phyloP scores from a whole-genome alignment of 1,284 basidiomycete genomes.

The Takashimella koratensis region DNA sequence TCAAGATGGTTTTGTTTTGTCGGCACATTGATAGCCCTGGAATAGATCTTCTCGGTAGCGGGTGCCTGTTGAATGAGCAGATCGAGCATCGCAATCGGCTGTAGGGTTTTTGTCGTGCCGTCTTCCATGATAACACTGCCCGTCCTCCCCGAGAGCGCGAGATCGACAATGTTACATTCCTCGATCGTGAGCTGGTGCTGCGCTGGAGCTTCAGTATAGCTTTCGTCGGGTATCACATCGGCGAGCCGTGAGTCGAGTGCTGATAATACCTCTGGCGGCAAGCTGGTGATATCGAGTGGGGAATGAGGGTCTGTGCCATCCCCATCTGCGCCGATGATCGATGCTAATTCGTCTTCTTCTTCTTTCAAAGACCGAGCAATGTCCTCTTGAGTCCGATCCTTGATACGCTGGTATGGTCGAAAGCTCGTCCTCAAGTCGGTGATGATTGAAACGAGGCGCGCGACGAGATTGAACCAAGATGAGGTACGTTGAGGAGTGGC shows the following conservation, averaged over 20 bases:
- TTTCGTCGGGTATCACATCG: conserved; percentile 19
- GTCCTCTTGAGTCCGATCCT: background rate
- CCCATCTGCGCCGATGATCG: background rate
- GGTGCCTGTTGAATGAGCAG: conserved; percentile 15
- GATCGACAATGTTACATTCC: conserved; percentile 32
- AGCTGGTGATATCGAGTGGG: background rate
- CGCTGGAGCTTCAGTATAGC: conserved; percentile 32
- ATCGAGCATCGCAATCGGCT: conserved; percentile 11
- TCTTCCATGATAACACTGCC: background rate
- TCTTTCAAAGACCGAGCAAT: background rate
- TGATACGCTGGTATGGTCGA: background rate
- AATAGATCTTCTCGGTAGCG: conserved; percentile 23
- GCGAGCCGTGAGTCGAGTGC: conserved; percentile 26
- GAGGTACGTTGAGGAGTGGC: background rate
- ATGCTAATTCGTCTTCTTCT: background rate
- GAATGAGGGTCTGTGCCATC: background rate
- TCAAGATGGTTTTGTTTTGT: conserved; percentile 33
- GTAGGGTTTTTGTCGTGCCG: background rate
- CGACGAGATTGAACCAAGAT: background rate
- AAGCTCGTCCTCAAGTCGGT: background rate
- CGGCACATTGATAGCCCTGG: conserved; percentile 31
- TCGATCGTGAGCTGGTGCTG: conserved; percentile 33
- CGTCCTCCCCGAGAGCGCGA: conserved; percentile 11
- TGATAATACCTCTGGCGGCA: background rate
- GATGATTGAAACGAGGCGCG: background rate